Percentiles rank a stretch among this genome's conserved stretches.
phyloP scores from a whole-genome alignment of 305 asterid genomes.

The Rubia tinctorum region DNA sequence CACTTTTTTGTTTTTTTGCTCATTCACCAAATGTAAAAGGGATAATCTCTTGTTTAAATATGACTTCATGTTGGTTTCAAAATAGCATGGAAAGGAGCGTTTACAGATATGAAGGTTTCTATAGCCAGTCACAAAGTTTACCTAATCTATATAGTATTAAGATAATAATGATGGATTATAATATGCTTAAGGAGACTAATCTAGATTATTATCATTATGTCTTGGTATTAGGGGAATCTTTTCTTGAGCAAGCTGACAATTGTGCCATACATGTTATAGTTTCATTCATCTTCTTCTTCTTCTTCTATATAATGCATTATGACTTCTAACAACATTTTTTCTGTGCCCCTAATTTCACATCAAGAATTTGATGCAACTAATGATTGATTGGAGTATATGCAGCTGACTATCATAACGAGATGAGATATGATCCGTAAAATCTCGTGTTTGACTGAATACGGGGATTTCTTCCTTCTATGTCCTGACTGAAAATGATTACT shows the following conservation, averaged over 20 bases:
- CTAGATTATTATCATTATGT: not conserved
- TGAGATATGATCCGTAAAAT: no score
- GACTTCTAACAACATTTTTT: constrained; percentile 5
- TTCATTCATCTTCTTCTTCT: not conserved
- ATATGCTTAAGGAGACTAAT: not conserved
- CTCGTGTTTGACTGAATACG: no score
- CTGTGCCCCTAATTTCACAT: not conserved
- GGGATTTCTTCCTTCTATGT: no score
- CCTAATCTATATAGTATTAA: not conserved
- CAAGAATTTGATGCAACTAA: constrained; percentile 7
- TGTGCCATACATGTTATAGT: not conserved
- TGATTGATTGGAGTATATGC: constrained; percentile 12
- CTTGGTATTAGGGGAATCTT: constrained; percentile 7
- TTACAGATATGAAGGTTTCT: not conserved
- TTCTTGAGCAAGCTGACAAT: constrained; percentile 7
- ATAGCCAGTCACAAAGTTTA: not conserved
- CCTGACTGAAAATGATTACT: no score
- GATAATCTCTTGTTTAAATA: not conserved
- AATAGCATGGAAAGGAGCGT: not conserved
- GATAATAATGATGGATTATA: not conserved
- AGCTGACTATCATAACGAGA: no score
- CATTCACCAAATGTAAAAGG: constrained; percentile 1
- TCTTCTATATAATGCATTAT: constrained; percentile 2
- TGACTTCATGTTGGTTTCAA: not conserved
- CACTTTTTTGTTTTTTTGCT: not conserved